Evolutionary conservation across 352 stramenopile genomes (phyloP).

Genomic region (Globisporangium spiculum): DNA sequence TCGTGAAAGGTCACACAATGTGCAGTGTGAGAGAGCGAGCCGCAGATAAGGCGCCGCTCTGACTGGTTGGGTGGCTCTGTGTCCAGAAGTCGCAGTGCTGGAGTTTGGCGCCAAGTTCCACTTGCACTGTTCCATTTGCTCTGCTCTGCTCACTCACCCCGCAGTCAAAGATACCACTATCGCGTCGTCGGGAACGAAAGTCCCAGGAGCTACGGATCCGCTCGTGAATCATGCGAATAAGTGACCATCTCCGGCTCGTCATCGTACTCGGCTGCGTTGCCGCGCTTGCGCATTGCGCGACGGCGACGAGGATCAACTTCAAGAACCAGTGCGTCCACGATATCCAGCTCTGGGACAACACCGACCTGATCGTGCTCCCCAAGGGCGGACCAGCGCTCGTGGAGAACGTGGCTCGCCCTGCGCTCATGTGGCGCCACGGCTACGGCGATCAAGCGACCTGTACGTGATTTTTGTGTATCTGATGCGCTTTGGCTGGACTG

Average conservation of each 20-base stretch:
- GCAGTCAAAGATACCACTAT: background rate
- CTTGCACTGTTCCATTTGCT: no score
- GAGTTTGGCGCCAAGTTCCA: background rate
- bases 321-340: conserved; percentile 26
- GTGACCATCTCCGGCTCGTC: background rate
- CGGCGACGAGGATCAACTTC: conserved; percentile 27
- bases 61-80: background rate
- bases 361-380: conserved; percentile 19
- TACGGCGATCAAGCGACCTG: conserved; percentile 29
- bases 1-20: background rate
- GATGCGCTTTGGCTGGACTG: background rate
- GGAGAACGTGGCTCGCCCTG: conserved; percentile 12
- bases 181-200: background rate
- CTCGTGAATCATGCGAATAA: background rate
- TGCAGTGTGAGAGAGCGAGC: background rate
- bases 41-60: background rate
- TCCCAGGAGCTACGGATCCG: background rate
- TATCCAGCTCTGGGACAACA: conserved; percentile 34
- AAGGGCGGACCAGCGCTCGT: conserved; percentile 10
- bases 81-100: background rate
- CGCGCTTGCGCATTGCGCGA: background rate
- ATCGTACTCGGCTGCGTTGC: background rate
- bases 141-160: background rate
- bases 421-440: conserved; percentile 34
- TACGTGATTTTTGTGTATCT: conserved; percentile 14